Evolutionary conservation across 1,284 basidiomycete genomes (phyloP), one percentile per base, ranked within the genome.

Genomic region (Ceratobasidium sp.): DNA sequence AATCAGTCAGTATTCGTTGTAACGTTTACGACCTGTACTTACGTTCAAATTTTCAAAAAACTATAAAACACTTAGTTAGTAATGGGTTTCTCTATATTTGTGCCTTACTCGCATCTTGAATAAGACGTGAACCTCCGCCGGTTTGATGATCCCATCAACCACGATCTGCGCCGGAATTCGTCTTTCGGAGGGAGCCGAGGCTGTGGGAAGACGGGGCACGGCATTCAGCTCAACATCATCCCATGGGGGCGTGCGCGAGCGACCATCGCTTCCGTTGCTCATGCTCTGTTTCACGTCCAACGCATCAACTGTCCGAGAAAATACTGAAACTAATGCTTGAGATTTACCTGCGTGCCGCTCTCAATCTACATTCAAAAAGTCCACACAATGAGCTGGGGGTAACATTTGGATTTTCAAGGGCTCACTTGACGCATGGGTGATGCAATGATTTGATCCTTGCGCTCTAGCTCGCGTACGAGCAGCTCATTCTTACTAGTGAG

Each of bases 371-470:
- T n/a, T n/a, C n/a, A n/a, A n/a, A n/a, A n/a, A n/a, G n/a, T n/a
- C n/a, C n/a, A n/a, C n/a, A n/a, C n/a, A n/a, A 42, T 42, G 39
- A 13, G 13, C 39, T 42, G 7, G 39, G 39, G 39, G 5, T 5
- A 13, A 13, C 7, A 42, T 42, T 5, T 42, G 63, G 23, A 23
- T 49, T 35, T 33, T 67, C 33, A 63, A 61, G 2, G 42, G 77
- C 87, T 37, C 45, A 91, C 92, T 86, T 94, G 92, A 82, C 93
- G 93, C 80, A 94, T 87, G 37, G 94, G 87, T 20, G 90, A 90
- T 79, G 93, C 91, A 80, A 94, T 94, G 79, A 94, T 91, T 23
- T 89, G 86, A 84, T 94, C 93, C 84, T 94, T 94, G 84, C 94
- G 91, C 76, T 90, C 88, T 78, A 94, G 91, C 82, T 94, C 91